Conservation (phyloP, 2,329 filamentous ascomycete genomes). For the Talaromyces sp. region DNA sequence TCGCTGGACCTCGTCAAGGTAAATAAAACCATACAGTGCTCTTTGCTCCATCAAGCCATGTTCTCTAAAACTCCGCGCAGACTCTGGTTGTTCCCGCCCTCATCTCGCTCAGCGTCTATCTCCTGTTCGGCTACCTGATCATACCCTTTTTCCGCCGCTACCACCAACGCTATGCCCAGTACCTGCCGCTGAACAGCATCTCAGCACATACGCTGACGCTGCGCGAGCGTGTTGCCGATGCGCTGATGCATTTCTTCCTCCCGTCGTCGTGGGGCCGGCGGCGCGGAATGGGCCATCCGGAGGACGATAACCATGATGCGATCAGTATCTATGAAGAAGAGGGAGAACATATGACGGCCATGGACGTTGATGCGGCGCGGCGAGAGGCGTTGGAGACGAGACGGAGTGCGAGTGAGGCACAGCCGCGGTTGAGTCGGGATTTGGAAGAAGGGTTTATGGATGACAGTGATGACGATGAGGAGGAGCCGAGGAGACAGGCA, state of each 20-base stretch:
- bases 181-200: conserved; percentile 61
- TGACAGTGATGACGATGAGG: conserved; percentile 57
- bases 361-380: conserved; percentile 49
- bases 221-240: conserved; percentile 40
- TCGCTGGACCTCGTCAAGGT: conserved; percentile 13
- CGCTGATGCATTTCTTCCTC: conserved; percentile 40
- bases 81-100: conserved; percentile 65
- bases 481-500: background rate
- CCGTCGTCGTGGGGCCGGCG: conserved; percentile 39
- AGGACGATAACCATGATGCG: conserved; percentile 21
- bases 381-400: conserved; percentile 39
- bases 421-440: conserved; percentile 68
- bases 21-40: background rate
- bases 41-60: conserved; percentile 7
- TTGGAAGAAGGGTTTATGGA: conserved; percentile 71
- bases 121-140: conserved; percentile 60
- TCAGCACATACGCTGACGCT: conserved; percentile 51
- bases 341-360: conserved; percentile 46
- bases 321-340: conserved; percentile 64
- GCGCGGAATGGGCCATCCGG: background rate
- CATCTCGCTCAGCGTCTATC: conserved; percentile 65
- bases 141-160: conserved; percentile 66
- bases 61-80: conserved; percentile 36
- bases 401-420: conserved; percentile 38
- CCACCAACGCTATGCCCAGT: conserved; percentile 66